These are phyloP conservation scores for Stachybotrys chlorohalonatus DNA, from an alignment of 2,329 filamentous ascomycete species.

Conservation along the genomic window DNA sequence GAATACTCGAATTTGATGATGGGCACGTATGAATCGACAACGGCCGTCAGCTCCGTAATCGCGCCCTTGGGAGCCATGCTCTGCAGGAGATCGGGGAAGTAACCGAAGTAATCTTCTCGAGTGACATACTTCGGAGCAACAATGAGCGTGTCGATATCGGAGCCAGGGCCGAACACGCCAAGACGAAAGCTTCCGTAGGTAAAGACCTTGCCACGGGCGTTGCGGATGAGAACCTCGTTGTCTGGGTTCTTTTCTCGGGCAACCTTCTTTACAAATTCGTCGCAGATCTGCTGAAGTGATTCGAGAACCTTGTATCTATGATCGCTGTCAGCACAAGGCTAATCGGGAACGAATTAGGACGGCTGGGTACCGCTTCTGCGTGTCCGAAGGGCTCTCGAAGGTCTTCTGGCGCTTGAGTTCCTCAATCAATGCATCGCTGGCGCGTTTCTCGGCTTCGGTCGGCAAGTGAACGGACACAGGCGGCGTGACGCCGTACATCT, in stretches of 20 bases:
- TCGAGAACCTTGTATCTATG: constrained; percentile 61
- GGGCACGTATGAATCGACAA: constrained; percentile 86
- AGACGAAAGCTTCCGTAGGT: constrained; percentile 94
- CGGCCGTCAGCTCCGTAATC: constrained; percentile 75
- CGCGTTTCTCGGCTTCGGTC: constrained; percentile 64
- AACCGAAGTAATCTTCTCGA: constrained; percentile 83
- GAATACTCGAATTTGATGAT: constrained; percentile 95
- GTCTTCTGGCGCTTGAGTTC: constrained; percentile 86
- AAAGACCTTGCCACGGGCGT: constrained; percentile 85
- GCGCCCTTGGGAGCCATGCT: constrained; percentile 68
- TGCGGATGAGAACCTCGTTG: constrained; percentile 68
- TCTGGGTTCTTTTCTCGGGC: constrained; percentile 62
- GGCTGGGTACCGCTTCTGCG: constrained; percentile 59
- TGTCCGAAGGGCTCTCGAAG: constrained; percentile 78
- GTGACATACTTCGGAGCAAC: constrained; percentile 84
- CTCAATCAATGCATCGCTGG: constrained; percentile 70
- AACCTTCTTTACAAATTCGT: constrained; percentile 81
- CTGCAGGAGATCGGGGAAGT: constrained; percentile 73
- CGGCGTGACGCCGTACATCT: constrained; percentile 61
- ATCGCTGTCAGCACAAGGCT: background rate
- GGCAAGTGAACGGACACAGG: constrained; percentile 73
- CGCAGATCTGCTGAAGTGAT: constrained; percentile 68
- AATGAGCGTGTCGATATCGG: constrained; percentile 95
- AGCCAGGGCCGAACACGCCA: constrained; percentile 88
- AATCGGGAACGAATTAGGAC: background rate